Percentiles rank a stretch among this genome's conserved stretches.
These are phyloP conservation scores for Noccaea bulbosa DNA, from an alignment of 345 rosid species.

Conservation along the genomic window DNA sequence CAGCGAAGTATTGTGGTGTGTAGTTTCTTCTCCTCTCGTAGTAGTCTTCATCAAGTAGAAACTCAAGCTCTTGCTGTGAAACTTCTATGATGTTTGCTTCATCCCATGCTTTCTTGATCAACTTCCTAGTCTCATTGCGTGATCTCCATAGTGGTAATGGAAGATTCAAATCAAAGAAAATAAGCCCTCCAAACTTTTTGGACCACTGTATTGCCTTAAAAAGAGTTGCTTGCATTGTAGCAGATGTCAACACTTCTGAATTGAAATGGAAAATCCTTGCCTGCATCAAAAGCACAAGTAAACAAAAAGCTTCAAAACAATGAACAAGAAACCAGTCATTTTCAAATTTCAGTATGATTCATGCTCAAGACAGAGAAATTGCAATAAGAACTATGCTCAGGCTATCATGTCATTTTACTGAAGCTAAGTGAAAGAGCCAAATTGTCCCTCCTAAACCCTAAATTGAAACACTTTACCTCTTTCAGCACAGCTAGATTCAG, in stretches of 20 bases:
- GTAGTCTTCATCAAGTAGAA: slow-evolving; percentile 78
- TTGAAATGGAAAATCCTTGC: slow-evolving; percentile 87
- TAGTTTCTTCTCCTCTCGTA: slow-evolving; percentile 68
- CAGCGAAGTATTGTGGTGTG: slow-evolving; percentile 77
- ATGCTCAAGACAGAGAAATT: background rate
- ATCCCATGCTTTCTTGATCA: slow-evolving; percentile 73
- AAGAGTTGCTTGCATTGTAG: slow-evolving; percentile 60
- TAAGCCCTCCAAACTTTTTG: slow-evolving; percentile 75
- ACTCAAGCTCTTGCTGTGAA: slow-evolving; percentile 84
- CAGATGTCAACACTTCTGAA: slow-evolving; percentile 69
- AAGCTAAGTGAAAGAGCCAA: background rate
- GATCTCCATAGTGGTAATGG: slow-evolving; percentile 83
- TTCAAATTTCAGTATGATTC: background rate
- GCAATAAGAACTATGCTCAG: slow-evolving; percentile 13
- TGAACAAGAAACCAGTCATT: slow-evolving; percentile 1
- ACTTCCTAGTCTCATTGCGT: slow-evolving; percentile 65
- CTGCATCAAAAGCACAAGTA: slow-evolving; percentile 49
- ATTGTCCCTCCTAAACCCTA: slow-evolving; percentile 1
- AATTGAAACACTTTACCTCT: slow-evolving; percentile 58
- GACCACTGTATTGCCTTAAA: slow-evolving; percentile 71
- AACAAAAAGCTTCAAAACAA: slow-evolving; percentile 8
- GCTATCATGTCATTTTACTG: background rate
- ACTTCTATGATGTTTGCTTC: slow-evolving; percentile 77
- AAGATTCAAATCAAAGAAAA: slow-evolving; percentile 77
- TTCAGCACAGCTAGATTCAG: slow-evolving; percentile 76